phyloP scores from a whole-genome alignment of 768 basidiomycete species.

The Kwoniella sp. region DNA sequence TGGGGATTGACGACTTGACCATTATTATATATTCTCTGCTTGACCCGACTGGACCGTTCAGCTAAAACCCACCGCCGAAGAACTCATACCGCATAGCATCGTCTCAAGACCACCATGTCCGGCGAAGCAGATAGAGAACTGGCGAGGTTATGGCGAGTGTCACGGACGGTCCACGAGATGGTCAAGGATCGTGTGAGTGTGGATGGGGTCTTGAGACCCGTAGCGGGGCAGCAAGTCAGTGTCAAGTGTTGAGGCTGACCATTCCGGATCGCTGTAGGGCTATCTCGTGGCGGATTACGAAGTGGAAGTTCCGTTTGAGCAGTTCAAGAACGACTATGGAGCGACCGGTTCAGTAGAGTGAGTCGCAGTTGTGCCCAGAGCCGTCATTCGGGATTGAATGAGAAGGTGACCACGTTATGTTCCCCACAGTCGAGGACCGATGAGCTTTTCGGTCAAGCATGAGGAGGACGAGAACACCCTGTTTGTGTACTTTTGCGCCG shows the following conservation, averaged over 20 bases:
- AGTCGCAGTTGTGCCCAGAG: slow-evolving; percentile 52
- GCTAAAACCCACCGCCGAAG: no score
- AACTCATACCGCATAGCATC: not conserved
- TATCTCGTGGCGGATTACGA: slow-evolving; percentile 93
- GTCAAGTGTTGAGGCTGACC: slow-evolving; percentile 19
- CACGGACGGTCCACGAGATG: slow-evolving; percentile 92
- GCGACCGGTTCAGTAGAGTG: slow-evolving; percentile 77
- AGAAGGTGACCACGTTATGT: no score
- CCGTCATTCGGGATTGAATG: no score
- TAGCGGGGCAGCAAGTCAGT: no score
- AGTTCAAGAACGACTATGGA: slow-evolving; percentile 70
- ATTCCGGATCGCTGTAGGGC: slow-evolving; percentile 58
- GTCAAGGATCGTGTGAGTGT: slow-evolving; percentile 80
- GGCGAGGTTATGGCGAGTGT: slow-evolving; percentile 88
- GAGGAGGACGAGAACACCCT: slow-evolving; percentile 70
- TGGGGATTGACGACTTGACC: no score
- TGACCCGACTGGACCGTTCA: no score
- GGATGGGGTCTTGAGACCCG: not conserved
- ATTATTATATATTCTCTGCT: no score
- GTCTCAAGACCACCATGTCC: slow-evolving; percentile 49
- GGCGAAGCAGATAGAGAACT: slow-evolving; percentile 49
- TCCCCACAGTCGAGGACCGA: slow-evolving; percentile 65
- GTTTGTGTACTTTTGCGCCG: slow-evolving; percentile 93
- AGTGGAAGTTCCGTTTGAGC: slow-evolving; percentile 76
- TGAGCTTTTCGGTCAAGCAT: slow-evolving; percentile 85